Percentiles rank a stretch among this genome's conserved stretches.
Evolutionary conservation across 139 green algal species (phyloP).

Genomic region (Chlamydomonas eustigma): DNA sequence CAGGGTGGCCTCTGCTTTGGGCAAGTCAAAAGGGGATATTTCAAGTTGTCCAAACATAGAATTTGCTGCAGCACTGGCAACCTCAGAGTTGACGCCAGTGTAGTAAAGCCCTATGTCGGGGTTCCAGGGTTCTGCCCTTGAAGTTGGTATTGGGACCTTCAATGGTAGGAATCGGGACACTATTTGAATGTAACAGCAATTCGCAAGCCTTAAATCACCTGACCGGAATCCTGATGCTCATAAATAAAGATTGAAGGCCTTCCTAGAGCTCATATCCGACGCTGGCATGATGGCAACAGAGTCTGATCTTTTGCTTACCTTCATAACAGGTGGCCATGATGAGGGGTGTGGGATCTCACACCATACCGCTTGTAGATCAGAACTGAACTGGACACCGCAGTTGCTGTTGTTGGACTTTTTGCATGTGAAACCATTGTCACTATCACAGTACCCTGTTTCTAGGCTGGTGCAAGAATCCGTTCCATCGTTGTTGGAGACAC

Average conservation of each 20-base stretch:
- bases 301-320: no score
- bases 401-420: neutral
- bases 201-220: no score
- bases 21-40: neutral
- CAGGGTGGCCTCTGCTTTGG: no score
- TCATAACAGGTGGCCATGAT: conserved; percentile 7
- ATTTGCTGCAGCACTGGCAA: neutral
- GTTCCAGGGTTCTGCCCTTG: neutral
- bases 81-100: neutral
- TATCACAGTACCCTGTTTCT: neutral
- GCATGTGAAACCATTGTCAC: neutral
- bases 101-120: neutral
- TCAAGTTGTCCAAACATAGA: neutral
- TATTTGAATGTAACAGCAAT: no score
- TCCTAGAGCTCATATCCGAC: no score
- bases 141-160: neutral
- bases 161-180: no score
- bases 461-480: neutral
- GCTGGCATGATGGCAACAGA: no score
- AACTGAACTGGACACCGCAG: neutral
- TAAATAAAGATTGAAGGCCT: no score
- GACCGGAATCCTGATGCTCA: no score
- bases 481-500: neutral
- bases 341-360: conserved; percentile 2
- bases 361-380: neutral